These are phyloP conservation scores for Torulaspora franciscae DNA, from an alignment of 805 yeast genomes.

Conservation along the genomic window DNA sequence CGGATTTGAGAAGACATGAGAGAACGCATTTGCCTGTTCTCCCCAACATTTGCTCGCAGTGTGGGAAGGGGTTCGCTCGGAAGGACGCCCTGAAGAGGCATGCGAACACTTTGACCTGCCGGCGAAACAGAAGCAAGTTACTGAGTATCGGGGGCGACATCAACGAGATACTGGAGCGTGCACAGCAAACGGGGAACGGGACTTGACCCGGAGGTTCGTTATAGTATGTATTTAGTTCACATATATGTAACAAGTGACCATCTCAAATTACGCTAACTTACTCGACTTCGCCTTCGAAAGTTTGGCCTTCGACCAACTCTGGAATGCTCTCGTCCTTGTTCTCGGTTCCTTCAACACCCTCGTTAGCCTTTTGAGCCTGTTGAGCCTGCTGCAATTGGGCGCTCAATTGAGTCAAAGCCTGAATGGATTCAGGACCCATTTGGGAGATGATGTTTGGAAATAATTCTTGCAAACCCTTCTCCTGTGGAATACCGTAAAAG, in stretches of 20 bases:
- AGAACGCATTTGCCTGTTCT: conserved; percentile 66
- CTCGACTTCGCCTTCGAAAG: conserved; percentile 46
- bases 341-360: conserved; percentile 45
- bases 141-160: conserved; percentile 38
- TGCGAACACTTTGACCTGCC: conserved; percentile 67
- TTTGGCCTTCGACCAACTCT: conserved; percentile 69
- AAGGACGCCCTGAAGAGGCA: conserved; percentile 79
- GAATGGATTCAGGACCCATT: conserved; percentile 92
- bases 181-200: conserved; percentile 27
- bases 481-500: conserved; percentile 91
- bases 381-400: conserved; percentile 70
- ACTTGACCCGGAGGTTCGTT: background rate
- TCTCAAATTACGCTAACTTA: conserved; percentile 1
- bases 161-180: conserved; percentile 32
- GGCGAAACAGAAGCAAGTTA: conserved; percentile 58
- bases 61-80: conserved; percentile 81
- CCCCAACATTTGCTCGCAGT: conserved; percentile 67
- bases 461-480: conserved; percentile 85
- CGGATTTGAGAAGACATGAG: conserved; percentile 70
- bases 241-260: conserved; percentile 7
- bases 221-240: conserved; percentile 2
- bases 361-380: conserved; percentile 44
- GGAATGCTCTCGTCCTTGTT: conserved; percentile 42
- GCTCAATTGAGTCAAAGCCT: conserved; percentile 83
- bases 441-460: conserved; percentile 93